Evolutionary conservation across 139 green algal species (phyloP).

Genomic region (Bryopsis sp.): DNA sequence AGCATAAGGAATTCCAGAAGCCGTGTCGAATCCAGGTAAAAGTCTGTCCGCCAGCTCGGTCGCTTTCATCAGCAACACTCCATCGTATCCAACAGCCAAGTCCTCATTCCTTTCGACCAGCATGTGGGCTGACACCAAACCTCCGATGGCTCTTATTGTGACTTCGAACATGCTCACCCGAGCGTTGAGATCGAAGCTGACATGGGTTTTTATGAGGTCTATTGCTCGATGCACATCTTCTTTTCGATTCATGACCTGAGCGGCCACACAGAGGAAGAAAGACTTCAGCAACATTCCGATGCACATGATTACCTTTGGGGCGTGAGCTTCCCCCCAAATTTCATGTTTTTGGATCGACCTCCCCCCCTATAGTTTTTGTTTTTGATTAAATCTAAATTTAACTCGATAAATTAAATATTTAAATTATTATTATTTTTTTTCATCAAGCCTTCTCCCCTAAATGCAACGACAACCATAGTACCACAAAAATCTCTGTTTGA

Average conservation of each 20-base stretch:
- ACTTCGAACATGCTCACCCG: slow-evolving; percentile 2
- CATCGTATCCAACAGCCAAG: neutral
- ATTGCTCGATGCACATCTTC: neutral
- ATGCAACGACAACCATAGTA: too few relatives aligned
- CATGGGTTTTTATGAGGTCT: neutral
- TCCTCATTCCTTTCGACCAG: slow-evolving; percentile 4
- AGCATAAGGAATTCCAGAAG: slow-evolving; percentile 54
- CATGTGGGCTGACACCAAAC: slow-evolving; percentile 5
- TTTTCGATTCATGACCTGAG: slow-evolving; percentile 13
- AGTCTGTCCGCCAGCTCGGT: slow-evolving; percentile 58
- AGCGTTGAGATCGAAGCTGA: slow-evolving; percentile 7
- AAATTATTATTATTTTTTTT: too few relatives aligned
- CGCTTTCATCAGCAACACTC: slow-evolving; percentile 14
- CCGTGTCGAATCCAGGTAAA: slow-evolving; percentile 74
- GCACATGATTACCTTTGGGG: neutral
- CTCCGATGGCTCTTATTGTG: neutral
- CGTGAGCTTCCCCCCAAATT: too few relatives aligned
- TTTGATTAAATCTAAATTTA: too few relatives aligned
- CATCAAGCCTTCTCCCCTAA: too few relatives aligned
- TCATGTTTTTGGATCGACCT: too few relatives aligned
- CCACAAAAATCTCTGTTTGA: too few relatives aligned
- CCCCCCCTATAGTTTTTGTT: too few relatives aligned
- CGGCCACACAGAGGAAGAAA: neutral
- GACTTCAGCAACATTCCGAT: neutral
- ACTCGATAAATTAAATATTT: too few relatives aligned